These are phyloP conservation scores for Hyparrhenia diplandra DNA, from an alignment of 176 grass and related monocot species.

Conservation along the genomic window DNA sequence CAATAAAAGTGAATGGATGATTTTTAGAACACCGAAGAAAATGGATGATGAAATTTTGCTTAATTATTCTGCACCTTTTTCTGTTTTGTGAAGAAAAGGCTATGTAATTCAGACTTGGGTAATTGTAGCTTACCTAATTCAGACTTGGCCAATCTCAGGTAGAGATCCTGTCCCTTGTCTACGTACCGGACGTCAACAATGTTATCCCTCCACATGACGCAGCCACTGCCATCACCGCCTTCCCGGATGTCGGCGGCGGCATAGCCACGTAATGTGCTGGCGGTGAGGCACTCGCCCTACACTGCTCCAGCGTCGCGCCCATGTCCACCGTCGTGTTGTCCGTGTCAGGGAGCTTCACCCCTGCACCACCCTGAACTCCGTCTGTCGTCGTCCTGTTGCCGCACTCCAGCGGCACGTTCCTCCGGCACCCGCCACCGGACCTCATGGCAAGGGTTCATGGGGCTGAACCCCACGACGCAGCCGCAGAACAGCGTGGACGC, in stretches of 20 bases:
- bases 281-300: constrained; percentile 30
- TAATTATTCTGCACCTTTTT: background rate
- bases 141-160: constrained; percentile 22
- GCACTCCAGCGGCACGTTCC: constrained; percentile 38
- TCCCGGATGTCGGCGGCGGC: constrained; percentile 28
- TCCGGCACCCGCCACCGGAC: constrained; percentile 33
- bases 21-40: background rate
- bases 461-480: constrained; percentile 45
- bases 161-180: constrained; percentile 32
- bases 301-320: constrained; percentile 20
- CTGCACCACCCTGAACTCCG: constrained; percentile 9
- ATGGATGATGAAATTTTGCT: background rate
- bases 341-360: constrained; percentile 65
- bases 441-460: constrained; percentile 32
- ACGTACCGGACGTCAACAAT: constrained; percentile 28
- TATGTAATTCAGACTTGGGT: background rate
- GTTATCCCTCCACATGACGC: constrained; percentile 12
- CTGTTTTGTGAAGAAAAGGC: background rate
- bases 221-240: constrained; percentile 19
- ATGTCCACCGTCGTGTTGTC: constrained; percentile 25
- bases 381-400: constrained; percentile 24
- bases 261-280: constrained; percentile 60
- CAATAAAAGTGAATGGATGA: background rate
- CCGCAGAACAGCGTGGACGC: constrained; percentile 40
- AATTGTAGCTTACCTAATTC: constrained; percentile 25